Evolutionary conservation across 176 grass and related monocot genomes (phyloP).

Genomic region (Avena atlantica): DNA sequence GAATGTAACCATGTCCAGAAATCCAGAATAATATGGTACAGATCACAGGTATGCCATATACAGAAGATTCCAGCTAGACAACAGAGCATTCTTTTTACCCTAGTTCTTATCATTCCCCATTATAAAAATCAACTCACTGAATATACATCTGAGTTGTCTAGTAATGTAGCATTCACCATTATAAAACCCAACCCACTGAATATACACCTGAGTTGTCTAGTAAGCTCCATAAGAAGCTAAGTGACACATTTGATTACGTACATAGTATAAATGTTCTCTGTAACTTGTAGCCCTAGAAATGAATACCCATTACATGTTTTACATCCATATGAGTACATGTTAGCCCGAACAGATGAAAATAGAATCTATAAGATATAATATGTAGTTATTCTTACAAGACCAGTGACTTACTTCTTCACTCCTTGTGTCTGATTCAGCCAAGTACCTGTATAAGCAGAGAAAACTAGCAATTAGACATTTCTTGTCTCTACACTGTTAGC

Average conservation of each 20-base stretch:
- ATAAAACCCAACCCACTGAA: not conserved
- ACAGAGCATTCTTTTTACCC: not conserved
- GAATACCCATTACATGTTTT: not conserved
- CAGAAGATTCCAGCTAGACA: not conserved
- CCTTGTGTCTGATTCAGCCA: conserved; percentile 39
- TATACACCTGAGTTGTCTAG: not conserved
- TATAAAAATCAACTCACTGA: not conserved
- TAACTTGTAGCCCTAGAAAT: not conserved
- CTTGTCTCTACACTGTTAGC: not conserved
- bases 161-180: not conserved
- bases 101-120: conserved; percentile 10
- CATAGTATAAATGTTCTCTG: conserved; percentile 2
- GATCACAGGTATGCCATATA: not conserved
- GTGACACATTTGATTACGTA: not conserved
- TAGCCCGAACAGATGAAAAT: not conserved
- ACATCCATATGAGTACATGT: not conserved
- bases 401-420: conserved; percentile 36
- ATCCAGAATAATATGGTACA: not conserved
- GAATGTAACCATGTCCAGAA: conserved; percentile 9
- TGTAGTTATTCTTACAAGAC: not conserved
- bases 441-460: conserved; percentile 41
- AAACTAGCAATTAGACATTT: conserved; percentile 8
- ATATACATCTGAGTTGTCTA: not conserved
- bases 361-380: not conserved
- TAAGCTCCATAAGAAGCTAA: not conserved